Base-by-base conservation (phyloP, 768 basidiomycete species). In the Tremella mesenterica region DNA sequence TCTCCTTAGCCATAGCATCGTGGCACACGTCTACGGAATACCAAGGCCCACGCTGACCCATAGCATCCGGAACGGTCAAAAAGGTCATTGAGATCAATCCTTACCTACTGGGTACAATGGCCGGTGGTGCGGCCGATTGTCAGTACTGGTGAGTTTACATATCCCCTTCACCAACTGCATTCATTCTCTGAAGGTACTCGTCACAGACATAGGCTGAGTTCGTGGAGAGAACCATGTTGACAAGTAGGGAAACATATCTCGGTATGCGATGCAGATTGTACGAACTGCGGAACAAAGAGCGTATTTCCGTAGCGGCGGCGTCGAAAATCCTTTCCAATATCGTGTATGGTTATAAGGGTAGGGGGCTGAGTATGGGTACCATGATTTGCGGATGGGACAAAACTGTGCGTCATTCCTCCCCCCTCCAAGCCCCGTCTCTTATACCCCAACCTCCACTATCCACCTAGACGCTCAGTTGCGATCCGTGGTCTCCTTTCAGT, bases 311-410 rank as follows among this genome's bases (percentile, higher is more conserved):
- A 20, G 95, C 95, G n/a, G 95, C 95, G 31, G 95, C 95, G 9
- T 89, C 86, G 75, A 99, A 99, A 72, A 95, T 91, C 74, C 80
- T 99, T 48, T 87, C 87, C 75, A 97, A 99, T 70, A 84, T 97
- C 46, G 90, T 97, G 10, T 99, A 97, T 74, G 80, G 85, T 52
- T 99, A 97, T 79, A 99, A 97, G 75, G 95, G 93, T 20, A 97
- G 93, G 93, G 95, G 95, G 4, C 75, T 99, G 58, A 92, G 89
- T 73, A 99, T 99, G 93, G 95, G 95, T 46, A 99, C 95, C 0
- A 99, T 97, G 95, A 92, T 99, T 52, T 96, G 92, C 66, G 95
- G 95, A 25, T 97, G 92, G 91, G 95, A 99, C 76, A 97, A 97
- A 78, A 96, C 92, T 12, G 87, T 86, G 56, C 64, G 84, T 75